A percentile compares a stretch with the other conserved stretches of the same genome.
Evolutionary conservation across 2,329 filamentous ascomycete genomes (phyloP).

Genomic region (Boeremia exigua): DNA sequence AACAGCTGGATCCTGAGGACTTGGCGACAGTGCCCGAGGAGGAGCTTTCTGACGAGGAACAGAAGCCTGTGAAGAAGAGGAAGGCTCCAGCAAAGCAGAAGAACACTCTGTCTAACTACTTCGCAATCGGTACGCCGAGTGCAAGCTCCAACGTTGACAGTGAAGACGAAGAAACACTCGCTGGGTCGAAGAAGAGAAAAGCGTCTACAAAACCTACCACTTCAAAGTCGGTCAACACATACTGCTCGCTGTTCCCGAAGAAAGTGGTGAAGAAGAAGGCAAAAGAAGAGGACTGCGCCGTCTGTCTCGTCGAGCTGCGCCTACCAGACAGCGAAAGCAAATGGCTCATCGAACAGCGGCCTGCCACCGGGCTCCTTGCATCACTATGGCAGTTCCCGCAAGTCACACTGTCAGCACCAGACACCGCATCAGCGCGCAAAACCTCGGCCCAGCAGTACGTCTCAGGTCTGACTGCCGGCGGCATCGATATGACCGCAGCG

Average conservation of each 20-base stretch:
- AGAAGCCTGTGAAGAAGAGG: conserved; percentile 34
- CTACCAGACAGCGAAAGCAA: conserved; percentile 22
- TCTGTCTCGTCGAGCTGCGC: conserved; percentile 39
- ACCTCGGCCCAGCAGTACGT: conserved; percentile 29
- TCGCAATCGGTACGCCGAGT: conserved; percentile 28
- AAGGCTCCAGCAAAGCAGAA: conserved; percentile 18
- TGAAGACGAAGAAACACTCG: conserved; percentile 10
- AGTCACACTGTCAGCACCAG: conserved; percentile 23
- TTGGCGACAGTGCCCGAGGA: conserved; percentile 28
- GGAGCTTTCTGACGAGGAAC: conserved; percentile 20
- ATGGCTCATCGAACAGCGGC: conserved; percentile 47
- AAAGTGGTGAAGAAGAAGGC: conserved; percentile 44
- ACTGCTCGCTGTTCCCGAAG: conserved; percentile 46
- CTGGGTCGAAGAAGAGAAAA: conserved; percentile 34
- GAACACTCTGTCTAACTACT: conserved; percentile 43
- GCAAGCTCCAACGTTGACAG: conserved; percentile 13
- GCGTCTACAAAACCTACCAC: conserved; percentile 7
- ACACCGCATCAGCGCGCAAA: conserved; percentile 32
- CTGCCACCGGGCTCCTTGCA: conserved; percentile 38
- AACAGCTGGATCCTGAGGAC: conserved; percentile 39
- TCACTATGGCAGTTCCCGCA: conserved; percentile 47
- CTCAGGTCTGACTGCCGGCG: conserved; percentile 22
- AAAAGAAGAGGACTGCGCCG: conserved; percentile 40
- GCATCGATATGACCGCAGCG: conserved; percentile 24
- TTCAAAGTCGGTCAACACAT: conserved; percentile 26